Percentiles rank a stretch among this genome's conserved stretches.
Conservation (phyloP, 805 yeast species). For the Myxozyma monticola region DNA sequence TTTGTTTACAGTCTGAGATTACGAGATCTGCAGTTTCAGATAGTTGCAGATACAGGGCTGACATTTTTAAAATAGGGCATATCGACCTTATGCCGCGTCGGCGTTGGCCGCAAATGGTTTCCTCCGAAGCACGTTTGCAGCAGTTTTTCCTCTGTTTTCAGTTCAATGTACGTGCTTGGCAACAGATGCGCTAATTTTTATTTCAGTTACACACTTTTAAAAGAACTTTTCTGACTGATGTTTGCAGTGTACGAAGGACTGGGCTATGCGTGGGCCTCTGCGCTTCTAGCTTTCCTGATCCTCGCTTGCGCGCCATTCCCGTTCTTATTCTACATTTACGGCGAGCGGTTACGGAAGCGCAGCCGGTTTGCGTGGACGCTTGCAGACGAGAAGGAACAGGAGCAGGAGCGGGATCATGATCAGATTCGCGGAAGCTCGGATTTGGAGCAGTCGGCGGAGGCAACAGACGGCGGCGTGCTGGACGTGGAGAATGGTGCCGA, state of each 20-base stretch:
- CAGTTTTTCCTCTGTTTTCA: conserved; percentile 49
- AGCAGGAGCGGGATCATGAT: no score
- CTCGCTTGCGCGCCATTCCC: conserved; percentile 30
- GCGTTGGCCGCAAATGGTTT: conserved; percentile 77
- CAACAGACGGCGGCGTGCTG: no score
- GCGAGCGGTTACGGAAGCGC: conserved; percentile 23
- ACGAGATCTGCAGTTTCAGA: conserved; percentile 39
- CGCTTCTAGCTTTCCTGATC: conserved; percentile 25
- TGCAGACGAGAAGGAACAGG: background rate
- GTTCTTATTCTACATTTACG: conserved; percentile 28
- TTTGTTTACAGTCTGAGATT: conserved; percentile 49
- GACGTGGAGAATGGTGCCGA: no score
- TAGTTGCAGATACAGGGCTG: no score
- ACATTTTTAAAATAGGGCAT: conserved; percentile 38
- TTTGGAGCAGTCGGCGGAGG: background rate
- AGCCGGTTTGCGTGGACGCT: conserved; percentile 24
- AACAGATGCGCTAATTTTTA: conserved; percentile 50
- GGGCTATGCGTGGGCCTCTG: conserved; percentile 67
- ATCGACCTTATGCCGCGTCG: conserved; percentile 60
- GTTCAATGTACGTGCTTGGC: conserved; percentile 42
- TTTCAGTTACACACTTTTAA: conserved; percentile 35
- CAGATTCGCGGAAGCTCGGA: background rate
- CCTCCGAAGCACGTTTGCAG: conserved; percentile 49
- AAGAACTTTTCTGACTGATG: conserved; percentile 17
- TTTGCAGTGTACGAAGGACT: conserved; percentile 49